phyloP scores from a whole-genome alignment of 164 flowering plant species.

The Akebia trifoliata region DNA sequence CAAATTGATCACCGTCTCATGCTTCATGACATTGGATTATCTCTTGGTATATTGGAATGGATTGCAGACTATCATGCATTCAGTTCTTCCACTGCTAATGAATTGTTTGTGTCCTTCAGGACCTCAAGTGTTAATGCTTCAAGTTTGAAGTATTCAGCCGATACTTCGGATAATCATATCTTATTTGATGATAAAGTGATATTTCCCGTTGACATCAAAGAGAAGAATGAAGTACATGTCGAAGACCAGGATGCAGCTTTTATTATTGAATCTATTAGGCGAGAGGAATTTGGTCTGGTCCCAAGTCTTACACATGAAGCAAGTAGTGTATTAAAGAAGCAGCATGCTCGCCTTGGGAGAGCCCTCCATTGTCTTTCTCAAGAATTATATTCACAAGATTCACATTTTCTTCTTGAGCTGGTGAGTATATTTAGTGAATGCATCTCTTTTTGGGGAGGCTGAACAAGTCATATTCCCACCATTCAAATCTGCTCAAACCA shows the following conservation, averaged over 20 bases:
- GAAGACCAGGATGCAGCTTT: conserved; percentile 34
- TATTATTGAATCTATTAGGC: conserved; percentile 73
- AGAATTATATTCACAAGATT: conserved; percentile 94
- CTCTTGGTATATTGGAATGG: conserved; percentile 82
- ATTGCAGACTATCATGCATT: conserved; percentile 55
- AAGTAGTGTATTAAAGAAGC: conserved; percentile 69
- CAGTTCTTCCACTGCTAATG: conserved; percentile 24
- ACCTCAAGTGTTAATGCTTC: conserved; percentile 14
- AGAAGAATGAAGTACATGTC: conserved; percentile 8
- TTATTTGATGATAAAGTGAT: conserved; percentile 11
- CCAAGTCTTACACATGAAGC: conserved; percentile 43
- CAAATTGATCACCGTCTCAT: conserved; percentile 50
- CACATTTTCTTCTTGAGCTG: conserved; percentile 96
- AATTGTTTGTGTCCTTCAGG: conserved; percentile 14
- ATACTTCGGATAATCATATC: conserved; percentile 7
- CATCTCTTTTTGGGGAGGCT: not conserved
- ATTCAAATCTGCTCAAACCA: not conserved
- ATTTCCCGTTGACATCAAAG: conserved; percentile 14
- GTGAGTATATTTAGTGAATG: conserved; percentile 36
- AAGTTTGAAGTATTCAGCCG: conserved; percentile 6
- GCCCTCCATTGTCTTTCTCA: conserved; percentile 95
- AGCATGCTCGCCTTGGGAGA: conserved; percentile 95
- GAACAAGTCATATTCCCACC: not conserved
- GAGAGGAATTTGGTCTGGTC: conserved; percentile 91
- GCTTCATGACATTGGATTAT: conserved; percentile 93